These are phyloP conservation scores for Prunus davidiana DNA, from an alignment of 306 rosid genomes.

Conservation along the genomic window DNA sequence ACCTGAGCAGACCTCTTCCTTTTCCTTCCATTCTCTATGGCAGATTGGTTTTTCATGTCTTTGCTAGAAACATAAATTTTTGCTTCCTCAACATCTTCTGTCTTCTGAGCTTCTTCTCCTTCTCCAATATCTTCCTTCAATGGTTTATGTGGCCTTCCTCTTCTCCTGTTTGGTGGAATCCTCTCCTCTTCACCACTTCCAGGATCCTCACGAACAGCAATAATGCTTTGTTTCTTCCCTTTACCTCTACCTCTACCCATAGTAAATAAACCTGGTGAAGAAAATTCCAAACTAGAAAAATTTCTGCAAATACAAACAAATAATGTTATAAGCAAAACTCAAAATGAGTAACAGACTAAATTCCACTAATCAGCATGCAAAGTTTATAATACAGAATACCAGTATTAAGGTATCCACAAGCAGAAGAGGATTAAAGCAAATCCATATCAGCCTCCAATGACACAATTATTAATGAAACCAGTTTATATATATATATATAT, in stretches of 20 bases:
- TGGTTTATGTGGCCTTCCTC: constrained; percentile 58
- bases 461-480: constrained; percentile 1
- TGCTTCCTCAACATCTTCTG: constrained; percentile 47
- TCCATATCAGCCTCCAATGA: neutral
- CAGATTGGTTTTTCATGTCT: constrained; percentile 42
- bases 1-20: constrained; percentile 53
- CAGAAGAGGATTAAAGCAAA: neutral
- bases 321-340: constrained; percentile 24
- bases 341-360: constrained; percentile 15
- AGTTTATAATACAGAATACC: neutral
- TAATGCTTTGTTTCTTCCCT: constrained; percentile 57
- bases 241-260: constrained; percentile 80
- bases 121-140: constrained; percentile 47
- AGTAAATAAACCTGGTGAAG: constrained; percentile 15
- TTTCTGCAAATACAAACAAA: constrained; percentile 32
- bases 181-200: constrained; percentile 58
- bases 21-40: constrained; percentile 45
- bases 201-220: constrained; percentile 40
- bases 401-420: constrained; percentile 1
- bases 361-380: constrained; percentile 3
- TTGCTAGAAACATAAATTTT: constrained; percentile 33
- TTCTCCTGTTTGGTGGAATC: constrained; percentile 46
- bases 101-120: constrained; percentile 41
- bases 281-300: constrained; percentile 21
- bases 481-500: constrained; percentile 1